Percentiles rank a stretch among this genome's conserved stretches.
Conservation (phyloP, 75 land plant species). For the Cunninghamia lanceolata region DNA sequence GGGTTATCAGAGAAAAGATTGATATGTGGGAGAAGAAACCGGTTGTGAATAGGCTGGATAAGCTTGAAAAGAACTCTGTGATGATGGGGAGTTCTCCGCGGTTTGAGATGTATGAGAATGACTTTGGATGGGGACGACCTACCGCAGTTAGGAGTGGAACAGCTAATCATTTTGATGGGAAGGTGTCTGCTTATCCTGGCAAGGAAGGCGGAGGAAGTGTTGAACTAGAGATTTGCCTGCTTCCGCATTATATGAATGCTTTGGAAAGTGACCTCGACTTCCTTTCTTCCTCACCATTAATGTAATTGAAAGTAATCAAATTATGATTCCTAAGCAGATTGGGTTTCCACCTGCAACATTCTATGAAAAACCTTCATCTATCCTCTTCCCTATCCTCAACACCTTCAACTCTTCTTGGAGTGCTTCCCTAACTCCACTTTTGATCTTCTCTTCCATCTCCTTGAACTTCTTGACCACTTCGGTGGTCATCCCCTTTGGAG, state of each 20-base stretch:
- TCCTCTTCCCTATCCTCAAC: too few relatives aligned
- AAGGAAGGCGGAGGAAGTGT: slow-evolving; percentile 39
- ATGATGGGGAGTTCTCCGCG: slow-evolving; percentile 59
- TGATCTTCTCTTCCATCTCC: too few relatives aligned
- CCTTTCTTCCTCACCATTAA: not conserved
- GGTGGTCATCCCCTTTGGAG: too few relatives aligned
- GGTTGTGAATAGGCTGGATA: not conserved
- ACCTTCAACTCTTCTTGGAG: too few relatives aligned
- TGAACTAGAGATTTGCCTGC: slow-evolving; percentile 42
- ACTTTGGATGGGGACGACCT: slow-evolving; percentile 58
- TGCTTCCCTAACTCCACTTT: too few relatives aligned
- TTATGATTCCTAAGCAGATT: too few relatives aligned
- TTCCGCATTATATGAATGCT: slow-evolving; percentile 22
- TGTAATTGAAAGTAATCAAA: too few relatives aligned
- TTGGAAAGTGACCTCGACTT: slow-evolving; percentile 33
- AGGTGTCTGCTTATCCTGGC: slow-evolving; percentile 42
- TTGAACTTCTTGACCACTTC: too few relatives aligned
- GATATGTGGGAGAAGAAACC: slow-evolving; percentile 2
- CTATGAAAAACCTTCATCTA: too few relatives aligned
- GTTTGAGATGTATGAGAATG: slow-evolving; percentile 53
- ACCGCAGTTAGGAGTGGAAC: slow-evolving; percentile 39
- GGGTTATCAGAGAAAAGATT: not conserved
- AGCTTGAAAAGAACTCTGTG: not conserved
- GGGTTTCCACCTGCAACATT: too few relatives aligned
- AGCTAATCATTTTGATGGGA: slow-evolving; percentile 43